Evolutionary conservation across 129 eudicot species (phyloP).

Genomic region (Artemisia tridentata): DNA sequence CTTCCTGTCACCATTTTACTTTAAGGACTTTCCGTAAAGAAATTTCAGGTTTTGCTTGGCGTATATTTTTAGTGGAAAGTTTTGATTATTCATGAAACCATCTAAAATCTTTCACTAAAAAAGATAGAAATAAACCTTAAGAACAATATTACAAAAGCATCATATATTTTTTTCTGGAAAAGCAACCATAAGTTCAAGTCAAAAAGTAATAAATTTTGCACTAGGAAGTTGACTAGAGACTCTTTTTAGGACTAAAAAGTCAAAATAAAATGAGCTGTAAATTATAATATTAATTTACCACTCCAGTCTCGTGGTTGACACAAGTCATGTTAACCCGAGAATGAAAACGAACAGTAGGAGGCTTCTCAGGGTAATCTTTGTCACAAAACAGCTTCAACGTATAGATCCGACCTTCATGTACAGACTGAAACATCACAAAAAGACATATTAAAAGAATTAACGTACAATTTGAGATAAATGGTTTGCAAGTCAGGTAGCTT

Average conservation of each 20-base stretch:
- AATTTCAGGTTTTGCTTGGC: too few relatives aligned
- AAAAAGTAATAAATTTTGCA: background rate
- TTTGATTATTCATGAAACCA: too few relatives aligned
- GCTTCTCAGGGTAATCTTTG: slow-evolving; percentile 95
- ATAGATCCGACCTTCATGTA: slow-evolving; percentile 96
- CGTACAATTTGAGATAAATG: too few relatives aligned
- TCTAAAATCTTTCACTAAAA: too few relatives aligned
- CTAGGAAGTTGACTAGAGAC: background rate
- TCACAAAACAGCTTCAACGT: slow-evolving; percentile 87
- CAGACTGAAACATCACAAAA: slow-evolving; percentile 49
- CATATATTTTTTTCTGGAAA: too few relatives aligned
- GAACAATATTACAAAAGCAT: too few relatives aligned
- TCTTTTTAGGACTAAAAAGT: background rate
- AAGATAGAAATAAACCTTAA: too few relatives aligned
- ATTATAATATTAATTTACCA: slow-evolving; percentile 40
- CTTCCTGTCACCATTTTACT: too few relatives aligned
- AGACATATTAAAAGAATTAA: background rate
- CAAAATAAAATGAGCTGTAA: background rate
- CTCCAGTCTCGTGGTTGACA: slow-evolving; percentile 82
- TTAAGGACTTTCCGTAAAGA: too few relatives aligned
- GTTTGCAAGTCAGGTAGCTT: too few relatives aligned
- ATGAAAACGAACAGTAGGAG: slow-evolving; percentile 84
- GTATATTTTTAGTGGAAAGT: too few relatives aligned
- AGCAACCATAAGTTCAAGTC: background rate
- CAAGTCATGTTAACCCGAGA: slow-evolving; percentile 84